phyloP scores from a whole-genome alignment of 345 rosid genomes.

The Hibiscus tridactylites region DNA sequence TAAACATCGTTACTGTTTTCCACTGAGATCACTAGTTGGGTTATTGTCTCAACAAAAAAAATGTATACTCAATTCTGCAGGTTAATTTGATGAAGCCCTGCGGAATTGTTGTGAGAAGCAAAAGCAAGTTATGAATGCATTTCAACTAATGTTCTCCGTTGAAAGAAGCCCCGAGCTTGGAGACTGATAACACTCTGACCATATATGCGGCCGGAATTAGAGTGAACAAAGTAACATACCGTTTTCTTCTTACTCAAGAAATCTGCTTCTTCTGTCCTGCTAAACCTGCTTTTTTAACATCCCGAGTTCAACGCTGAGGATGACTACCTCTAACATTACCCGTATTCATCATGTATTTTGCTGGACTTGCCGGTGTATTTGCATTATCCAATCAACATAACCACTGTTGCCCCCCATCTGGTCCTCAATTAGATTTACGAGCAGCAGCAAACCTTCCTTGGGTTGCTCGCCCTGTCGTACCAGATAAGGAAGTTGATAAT shows the following conservation, averaged over 20 bases:
- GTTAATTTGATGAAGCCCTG: background rate
- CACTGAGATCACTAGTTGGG: too few species aligned
- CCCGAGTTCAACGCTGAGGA: background rate
- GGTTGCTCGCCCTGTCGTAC: conserved; percentile 99
- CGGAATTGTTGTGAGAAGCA: background rate
- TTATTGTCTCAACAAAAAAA: too few species aligned
- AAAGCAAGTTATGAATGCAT: background rate
- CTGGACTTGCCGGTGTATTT: conserved; percentile 85
- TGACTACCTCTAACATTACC: conserved; percentile 17
- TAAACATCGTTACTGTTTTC: too few species aligned
- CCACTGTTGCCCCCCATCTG: conserved; percentile 67
- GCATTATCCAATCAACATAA: conserved; percentile 81
- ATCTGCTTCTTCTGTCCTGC: background rate
- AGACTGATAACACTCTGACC: background rate
- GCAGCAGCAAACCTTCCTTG: conserved; percentile 84
- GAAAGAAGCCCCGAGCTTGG: background rate
- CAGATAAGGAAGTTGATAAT: conserved; percentile 59
- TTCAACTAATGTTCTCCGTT: background rate
- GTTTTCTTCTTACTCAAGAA: background rate
- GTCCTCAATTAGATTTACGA: conserved; percentile 75
- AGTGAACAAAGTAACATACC: background rate
- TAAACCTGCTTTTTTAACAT: background rate
- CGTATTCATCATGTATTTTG: conserved; percentile 45
- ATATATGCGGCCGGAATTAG: background rate
- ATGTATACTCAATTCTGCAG: too few species aligned